A percentile compares a stretch with the other conserved stretches of the same genome.
Conservation (phyloP, 805 yeast species). For the Nakazawaea ambrosiae region DNA sequence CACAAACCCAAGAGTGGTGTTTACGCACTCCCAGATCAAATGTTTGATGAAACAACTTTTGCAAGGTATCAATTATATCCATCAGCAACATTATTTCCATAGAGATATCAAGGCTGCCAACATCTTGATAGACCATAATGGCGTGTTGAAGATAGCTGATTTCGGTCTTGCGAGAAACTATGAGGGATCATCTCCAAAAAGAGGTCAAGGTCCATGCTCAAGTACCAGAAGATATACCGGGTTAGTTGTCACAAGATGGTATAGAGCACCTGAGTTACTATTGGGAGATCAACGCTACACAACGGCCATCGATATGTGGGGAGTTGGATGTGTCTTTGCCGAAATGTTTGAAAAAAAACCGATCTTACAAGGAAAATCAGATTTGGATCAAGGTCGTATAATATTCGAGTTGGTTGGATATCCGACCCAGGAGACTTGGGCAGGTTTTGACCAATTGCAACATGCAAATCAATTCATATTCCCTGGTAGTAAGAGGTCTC, state of each 20-base stretch:
- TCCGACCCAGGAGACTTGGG: constrained; percentile 58
- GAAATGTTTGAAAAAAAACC: constrained; percentile 82
- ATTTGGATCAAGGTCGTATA: constrained; percentile 77
- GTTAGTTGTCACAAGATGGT: constrained; percentile 93
- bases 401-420: constrained; percentile 81
- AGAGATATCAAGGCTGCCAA: constrained; percentile 97
- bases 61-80: constrained; percentile 77
- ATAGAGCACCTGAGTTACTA: constrained; percentile 89
- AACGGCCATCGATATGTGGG: constrained; percentile 97
- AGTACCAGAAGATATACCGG: constrained; percentile 49
- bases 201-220: constrained; percentile 38
- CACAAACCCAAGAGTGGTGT: constrained; percentile 63
- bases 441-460: constrained; percentile 53
- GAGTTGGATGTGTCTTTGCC: constrained; percentile 91
- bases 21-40: constrained; percentile 68
- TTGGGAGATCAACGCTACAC: constrained; percentile 83
- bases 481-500: constrained; percentile 27
- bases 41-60: constrained; percentile 75
- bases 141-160: constrained; percentile 85
- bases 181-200: constrained; percentile 27
- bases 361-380: constrained; percentile 77
- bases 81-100: constrained; percentile 55
- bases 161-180: constrained; percentile 81
- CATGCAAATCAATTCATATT: constrained; percentile 34
- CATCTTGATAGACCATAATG: constrained; percentile 68